These are phyloP conservation scores for Termitomyces sp. DNA, from an alignment of 768 basidiomycete species.

Conservation along the genomic window DNA sequence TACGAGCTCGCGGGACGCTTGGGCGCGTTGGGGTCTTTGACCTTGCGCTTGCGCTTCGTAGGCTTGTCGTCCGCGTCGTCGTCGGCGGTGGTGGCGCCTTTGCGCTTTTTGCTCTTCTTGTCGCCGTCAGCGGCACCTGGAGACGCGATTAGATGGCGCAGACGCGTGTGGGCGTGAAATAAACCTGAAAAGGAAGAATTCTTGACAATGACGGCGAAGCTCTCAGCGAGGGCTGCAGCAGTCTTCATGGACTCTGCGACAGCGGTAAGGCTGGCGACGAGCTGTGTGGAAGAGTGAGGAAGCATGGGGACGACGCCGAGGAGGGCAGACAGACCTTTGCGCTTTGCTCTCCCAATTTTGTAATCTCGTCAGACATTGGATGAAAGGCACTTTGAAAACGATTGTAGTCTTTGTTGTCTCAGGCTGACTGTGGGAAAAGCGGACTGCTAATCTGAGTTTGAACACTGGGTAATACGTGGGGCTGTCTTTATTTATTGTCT, in stretches of 20 bases:
- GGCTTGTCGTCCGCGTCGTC: conserved; percentile 31
- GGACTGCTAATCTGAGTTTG: conserved; percentile 27
- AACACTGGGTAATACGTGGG: conserved; percentile 16
- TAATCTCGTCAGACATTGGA: conserved; percentile 21
- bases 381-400: conserved; percentile 8
- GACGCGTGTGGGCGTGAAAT: background rate
- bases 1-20: conserved; percentile 92
- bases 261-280: conserved; percentile 44
- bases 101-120: conserved; percentile 45
- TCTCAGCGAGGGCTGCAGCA: conserved; percentile 54
- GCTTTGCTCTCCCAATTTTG: conserved; percentile 25
- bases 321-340: conserved; percentile 23
- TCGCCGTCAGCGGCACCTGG: conserved; percentile 16
- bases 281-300: conserved; percentile 30
- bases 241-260: conserved; percentile 62
- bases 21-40: conserved; percentile 89
- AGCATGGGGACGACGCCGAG: background rate
- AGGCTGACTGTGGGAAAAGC: conserved; percentile 31
- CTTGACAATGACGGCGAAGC: conserved; percentile 46
- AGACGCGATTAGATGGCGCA: conserved; percentile 3
- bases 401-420: conserved; percentile 12
- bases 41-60: conserved; percentile 63
- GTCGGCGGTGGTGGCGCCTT: conserved; percentile 32
- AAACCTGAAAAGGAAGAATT: conserved; percentile 17
- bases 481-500: conserved; percentile 3